phyloP scores from a whole-genome alignment of 345 rosid genomes.

The Boechera stricta region DNA sequence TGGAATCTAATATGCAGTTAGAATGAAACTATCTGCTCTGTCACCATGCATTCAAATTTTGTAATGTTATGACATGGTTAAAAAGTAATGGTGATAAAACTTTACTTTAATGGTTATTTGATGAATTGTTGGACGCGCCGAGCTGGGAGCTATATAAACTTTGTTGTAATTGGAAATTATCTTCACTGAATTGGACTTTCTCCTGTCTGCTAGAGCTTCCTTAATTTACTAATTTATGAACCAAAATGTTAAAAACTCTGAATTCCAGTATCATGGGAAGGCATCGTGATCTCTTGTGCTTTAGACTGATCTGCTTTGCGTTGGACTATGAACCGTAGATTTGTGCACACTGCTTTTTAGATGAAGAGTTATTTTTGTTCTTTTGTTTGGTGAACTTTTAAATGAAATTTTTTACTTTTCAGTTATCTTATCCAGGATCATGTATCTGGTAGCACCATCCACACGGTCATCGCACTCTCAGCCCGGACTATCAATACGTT shows the following conservation, averaged over 20 bases:
- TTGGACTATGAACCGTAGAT: background rate
- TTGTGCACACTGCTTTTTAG: background rate
- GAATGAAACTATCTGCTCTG: constrained; percentile 13
- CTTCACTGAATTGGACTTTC: background rate
- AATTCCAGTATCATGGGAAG: background rate
- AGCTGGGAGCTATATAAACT: background rate
- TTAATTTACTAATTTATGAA: constrained; percentile 12
- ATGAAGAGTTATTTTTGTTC: background rate
- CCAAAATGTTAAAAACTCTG: background rate
- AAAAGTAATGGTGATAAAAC: background rate
- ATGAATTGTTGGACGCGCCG: background rate
- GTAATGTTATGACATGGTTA: constrained; percentile 10
- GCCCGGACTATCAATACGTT: constrained; percentile 44
- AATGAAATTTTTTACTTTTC: constrained; percentile 44
- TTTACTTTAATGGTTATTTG: background rate
- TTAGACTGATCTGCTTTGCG: background rate
- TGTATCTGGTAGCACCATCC: constrained; percentile 62
- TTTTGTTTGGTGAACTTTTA: background rate
- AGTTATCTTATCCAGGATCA: constrained; percentile 78
- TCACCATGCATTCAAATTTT: background rate
- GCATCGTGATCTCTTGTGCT: background rate
- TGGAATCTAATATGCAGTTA: background rate
- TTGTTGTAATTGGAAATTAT: background rate
- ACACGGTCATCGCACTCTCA: constrained; percentile 55
- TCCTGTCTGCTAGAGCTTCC: background rate